Base-by-base conservation (phyloP, 1,284 basidiomycete species). In the Leccinum huronense region DNA sequence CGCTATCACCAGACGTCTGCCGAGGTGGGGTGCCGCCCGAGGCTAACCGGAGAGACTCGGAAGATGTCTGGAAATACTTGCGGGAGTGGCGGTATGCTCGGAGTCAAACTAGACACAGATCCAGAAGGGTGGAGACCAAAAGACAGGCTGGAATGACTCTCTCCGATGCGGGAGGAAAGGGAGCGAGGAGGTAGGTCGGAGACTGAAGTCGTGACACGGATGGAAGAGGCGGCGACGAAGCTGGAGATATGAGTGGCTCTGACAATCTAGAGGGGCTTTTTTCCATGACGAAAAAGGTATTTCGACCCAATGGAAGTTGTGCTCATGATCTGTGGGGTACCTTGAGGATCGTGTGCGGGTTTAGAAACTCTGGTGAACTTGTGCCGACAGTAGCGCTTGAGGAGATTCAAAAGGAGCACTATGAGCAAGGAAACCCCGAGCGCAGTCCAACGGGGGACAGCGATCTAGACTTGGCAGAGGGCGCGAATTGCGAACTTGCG, bases 351-450 rank as follows among this genome's bases (percentile, higher is more conserved):
- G 19, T 36, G 63, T 16, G 48, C 8, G 36, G 70, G 58, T 48
- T 74, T 72, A 19, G 57, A 59, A 27, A 75, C 65, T 51, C 62
- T 62, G 51, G 57, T 33, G 58, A 75, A 76, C 40, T 54, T 64
- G 61, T 61, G 65, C 2, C 51, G 66, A 8, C 14, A 5, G 51
- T 58, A 60, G 16, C 69, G 68, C 10, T 58, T 34, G 33, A 68
- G 55, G 31, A 76, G 61, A 57, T 59, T 72, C 1, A 72, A 13
- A 33, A 61, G 38, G 56, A 71, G 63, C 2, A 4, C 38, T 16
- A 67, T 60, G n/a, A 76, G 14, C 4, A 73, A 16, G 36, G 53
- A 38, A 38, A 53, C 56, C 0, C 62, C 75, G 2, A 72, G 10
- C 5, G 73, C 56, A 27, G 48, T 11, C 16, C 71, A 27, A 27